A percentile compares a stretch with the other conserved stretches of the same genome.
phyloP scores from a whole-genome alignment of 73 alveolate genomes.

The Tetrahymena elliotti region DNA sequence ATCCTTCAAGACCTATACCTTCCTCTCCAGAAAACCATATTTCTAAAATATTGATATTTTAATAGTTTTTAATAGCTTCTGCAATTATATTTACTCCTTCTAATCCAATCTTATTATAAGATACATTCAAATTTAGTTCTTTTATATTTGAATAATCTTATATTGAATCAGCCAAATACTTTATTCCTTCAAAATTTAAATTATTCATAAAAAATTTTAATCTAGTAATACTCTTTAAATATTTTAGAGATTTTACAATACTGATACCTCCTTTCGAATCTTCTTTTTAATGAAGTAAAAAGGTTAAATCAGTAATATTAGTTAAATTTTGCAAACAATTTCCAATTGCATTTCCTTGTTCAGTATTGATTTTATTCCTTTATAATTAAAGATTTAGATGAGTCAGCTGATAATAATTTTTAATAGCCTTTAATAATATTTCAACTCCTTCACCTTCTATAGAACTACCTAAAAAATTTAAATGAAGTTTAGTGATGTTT shows the following conservation, averaged over 20 bases:
- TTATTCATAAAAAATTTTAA: no score
- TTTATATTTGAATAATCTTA: no score
- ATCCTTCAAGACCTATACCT: neutral
- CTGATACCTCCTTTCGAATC: neutral
- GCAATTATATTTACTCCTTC: neutral
- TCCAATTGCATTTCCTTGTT: neutral
- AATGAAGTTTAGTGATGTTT: neutral
- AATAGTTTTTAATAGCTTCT: neutral
- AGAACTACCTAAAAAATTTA: neutral
- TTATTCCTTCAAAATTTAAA: neutral
- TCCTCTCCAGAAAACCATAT: neutral
- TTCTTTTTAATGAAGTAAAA: no score
- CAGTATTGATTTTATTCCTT: neutral
- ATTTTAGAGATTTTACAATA: neutral
- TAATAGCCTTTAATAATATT: neutral
- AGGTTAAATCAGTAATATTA: neutral
- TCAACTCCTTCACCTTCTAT: neutral
- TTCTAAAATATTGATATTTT: no score
- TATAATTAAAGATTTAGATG: no score
- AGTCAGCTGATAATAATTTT: neutral
- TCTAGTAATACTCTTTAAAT: no score
- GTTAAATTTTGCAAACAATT: neutral
- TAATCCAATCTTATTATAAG: neutral
- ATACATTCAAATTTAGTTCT: neutral
- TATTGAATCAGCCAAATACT: neutral